Base-by-base conservation (phyloP, 2,329 filamentous ascomycete genomes). In the Apiospora pterosperma region DNA sequence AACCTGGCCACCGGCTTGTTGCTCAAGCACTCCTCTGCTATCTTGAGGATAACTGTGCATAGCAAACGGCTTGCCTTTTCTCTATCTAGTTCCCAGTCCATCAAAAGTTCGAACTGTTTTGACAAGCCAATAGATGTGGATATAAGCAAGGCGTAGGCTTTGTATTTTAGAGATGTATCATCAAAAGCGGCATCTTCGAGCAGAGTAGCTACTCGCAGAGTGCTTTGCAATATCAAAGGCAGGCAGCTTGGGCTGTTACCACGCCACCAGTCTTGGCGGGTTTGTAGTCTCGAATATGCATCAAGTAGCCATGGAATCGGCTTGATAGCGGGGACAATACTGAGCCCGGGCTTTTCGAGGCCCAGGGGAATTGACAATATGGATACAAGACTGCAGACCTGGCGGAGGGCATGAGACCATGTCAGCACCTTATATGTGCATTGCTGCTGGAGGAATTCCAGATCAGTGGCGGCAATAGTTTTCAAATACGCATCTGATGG, bases 281-380 rank as follows among this genome's bases (percentile, higher is more conserved):
- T 70, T 61, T 80, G 76, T 36, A 85, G 71, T 48, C 79, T 76
- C 39, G 82, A 75, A 67, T 81, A 74, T 7, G 78, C 77, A 69
- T 87, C 85, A 65, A 85, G 73, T 14, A 86, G 72, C 84, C 83
- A 86, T 14, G 80, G 77, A 0, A 78, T 72, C 64, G 77, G 76
- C 66, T 81, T 81, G 21, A 12, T 14, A 34, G 39, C 36, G 5
- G 60, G 25, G 31, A 44, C 28, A 71, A 63, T 14, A 67, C 74
- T 11, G 72, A 72, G 48, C 70, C 72, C 5, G 73, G 62, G 21
- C 76, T 74, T n/a, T 73, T 70, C 11, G 75, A 77, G 8, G 76
- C 58, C 5, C 82, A 68, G 25, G 78, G 78, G 62, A 79, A 77
- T 11, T 78, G 44, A 76, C 12, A 86, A 70, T 10, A 85, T 77